These are phyloP conservation scores for Polysphondylium violaceum DNA, from an alignment of 78 protist species.

Conservation along the genomic window DNA sequence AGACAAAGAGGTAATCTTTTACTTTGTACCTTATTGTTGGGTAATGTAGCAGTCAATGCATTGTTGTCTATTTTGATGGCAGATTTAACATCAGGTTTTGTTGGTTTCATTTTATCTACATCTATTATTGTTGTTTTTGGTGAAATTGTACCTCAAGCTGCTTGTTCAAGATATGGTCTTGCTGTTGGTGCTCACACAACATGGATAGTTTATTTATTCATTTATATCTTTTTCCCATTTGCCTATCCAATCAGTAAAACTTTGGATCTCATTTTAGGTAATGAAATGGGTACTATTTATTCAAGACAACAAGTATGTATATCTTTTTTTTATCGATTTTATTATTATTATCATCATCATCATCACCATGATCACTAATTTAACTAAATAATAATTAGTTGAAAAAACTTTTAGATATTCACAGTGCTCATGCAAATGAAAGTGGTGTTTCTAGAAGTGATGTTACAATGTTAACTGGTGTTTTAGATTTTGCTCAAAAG, in stretches of 20 bases:
- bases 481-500: conserved; percentile 84
- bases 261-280: conserved; percentile 91
- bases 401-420: conserved; percentile 83
- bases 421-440: conserved; percentile 70
- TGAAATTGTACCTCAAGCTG: conserved; percentile 93
- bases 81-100: conserved; percentile 74
- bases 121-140: conserved; percentile 90
- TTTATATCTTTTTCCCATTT: conserved; percentile 70
- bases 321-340: no score
- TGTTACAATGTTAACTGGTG: conserved; percentile 82
- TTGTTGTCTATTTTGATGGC: conserved; percentile 90
- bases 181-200: conserved; percentile 85
- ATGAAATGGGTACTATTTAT: conserved; percentile 90
- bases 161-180: conserved; percentile 90
- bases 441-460: conserved; percentile 81
- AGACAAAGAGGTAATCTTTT: conserved; percentile 93
- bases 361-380: background rate
- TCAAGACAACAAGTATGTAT: conserved; percentile 61
- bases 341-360: background rate
- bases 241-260: conserved; percentile 88
- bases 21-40: conserved; percentile 96
- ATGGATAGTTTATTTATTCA: conserved; percentile 78
- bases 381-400: conserved; percentile 37
- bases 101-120: conserved; percentile 88
- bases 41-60: conserved; percentile 95